Percentiles rank a stretch among this genome's conserved stretches.
These are phyloP conservation scores for Aspergillus transmontanensis DNA, from an alignment of 2,329 filamentous ascomycete genomes.

Conservation along the genomic window DNA sequence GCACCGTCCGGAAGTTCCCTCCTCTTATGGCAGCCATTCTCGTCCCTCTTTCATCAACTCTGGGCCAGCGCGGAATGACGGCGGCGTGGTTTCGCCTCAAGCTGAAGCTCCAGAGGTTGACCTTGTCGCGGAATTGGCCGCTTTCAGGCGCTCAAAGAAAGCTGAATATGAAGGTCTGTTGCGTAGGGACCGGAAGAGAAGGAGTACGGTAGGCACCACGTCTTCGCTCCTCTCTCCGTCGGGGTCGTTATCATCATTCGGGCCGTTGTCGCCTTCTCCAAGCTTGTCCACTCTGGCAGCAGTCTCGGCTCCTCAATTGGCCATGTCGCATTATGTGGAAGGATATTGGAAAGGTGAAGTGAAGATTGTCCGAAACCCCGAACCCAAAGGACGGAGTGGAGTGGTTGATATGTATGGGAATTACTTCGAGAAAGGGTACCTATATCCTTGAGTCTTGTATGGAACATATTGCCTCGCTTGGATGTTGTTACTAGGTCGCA, in stretches of 20 bases:
- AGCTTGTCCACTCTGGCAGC: conserved; percentile 13
- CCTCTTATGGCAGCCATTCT: conserved; percentile 5
- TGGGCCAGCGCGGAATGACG: background rate
- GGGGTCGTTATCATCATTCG: conserved; percentile 10
- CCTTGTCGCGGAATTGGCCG: conserved; percentile 56
- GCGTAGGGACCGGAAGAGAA: conserved; percentile 28
- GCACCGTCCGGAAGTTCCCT: conserved; percentile 12
- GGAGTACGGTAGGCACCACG: conserved; percentile 27
- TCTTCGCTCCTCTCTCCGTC: conserved; percentile 19
- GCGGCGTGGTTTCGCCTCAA: conserved; percentile 1
- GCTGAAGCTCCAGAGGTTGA: conserved; percentile 42
- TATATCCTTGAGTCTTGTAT: conserved; percentile 47
- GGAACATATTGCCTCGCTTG: background rate
- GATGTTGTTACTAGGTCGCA: background rate
- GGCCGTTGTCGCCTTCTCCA: conserved; percentile 18
- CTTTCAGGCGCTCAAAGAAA: conserved; percentile 57
- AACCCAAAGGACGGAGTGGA: conserved; percentile 43
- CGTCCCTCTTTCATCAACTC: conserved; percentile 8
- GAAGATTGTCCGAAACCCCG: conserved; percentile 55
- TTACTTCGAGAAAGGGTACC: conserved; percentile 55
- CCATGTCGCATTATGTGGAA: conserved; percentile 49
- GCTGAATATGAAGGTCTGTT: conserved; percentile 48
- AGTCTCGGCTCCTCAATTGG: conserved; percentile 22
- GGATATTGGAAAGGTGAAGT: conserved; percentile 64
- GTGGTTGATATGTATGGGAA: conserved; percentile 57